Evolutionary conservation across 2,329 filamentous ascomycete genomes (phyloP).

Genomic region (Talaromyces sp.): DNA sequence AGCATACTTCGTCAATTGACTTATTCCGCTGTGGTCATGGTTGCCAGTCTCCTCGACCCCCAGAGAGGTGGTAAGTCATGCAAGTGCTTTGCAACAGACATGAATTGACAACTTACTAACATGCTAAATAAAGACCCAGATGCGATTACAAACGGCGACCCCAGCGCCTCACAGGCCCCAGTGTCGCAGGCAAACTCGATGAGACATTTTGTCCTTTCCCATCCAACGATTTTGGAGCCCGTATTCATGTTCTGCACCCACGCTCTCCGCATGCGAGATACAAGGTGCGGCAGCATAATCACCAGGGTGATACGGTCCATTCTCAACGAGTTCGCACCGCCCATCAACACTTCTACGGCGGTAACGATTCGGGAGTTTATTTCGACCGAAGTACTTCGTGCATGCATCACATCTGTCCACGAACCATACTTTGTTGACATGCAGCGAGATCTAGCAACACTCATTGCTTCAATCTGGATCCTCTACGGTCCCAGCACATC

Average conservation of each 20-base stretch:
- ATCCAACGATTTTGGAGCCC: slow-evolving; percentile 74
- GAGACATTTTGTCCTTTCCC: slow-evolving; percentile 74
- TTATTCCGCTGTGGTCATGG: slow-evolving; percentile 85
- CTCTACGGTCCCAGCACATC: slow-evolving; percentile 64
- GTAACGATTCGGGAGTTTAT: slow-evolving; percentile 81
- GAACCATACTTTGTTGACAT: slow-evolving; percentile 96
- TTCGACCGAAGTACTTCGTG: slow-evolving; percentile 78
- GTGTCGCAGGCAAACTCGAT: slow-evolving; percentile 53
- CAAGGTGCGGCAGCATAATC: slow-evolving; percentile 78
- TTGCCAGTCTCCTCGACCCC: slow-evolving; percentile 81
- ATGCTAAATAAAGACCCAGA: slow-evolving; percentile 25
- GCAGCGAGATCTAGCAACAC: slow-evolving; percentile 80
- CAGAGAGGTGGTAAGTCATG: slow-evolving; percentile 51
- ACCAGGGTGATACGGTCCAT: slow-evolving; percentile 81
- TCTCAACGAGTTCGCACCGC: slow-evolving; percentile 65
- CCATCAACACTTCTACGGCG: slow-evolving; percentile 45
- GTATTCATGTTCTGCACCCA: slow-evolving; percentile 89
- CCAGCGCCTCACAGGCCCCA: slow-evolving; percentile 25
- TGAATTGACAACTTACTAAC: background rate
- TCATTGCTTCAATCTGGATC: slow-evolving; percentile 80
- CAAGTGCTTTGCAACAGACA: slow-evolving; percentile 5
- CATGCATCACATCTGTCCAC: slow-evolving; percentile 82
- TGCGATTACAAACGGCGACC: slow-evolving; percentile 25
- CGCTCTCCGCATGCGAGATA: slow-evolving; percentile 82
- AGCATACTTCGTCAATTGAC: slow-evolving; percentile 91